These are phyloP conservation scores for Naegleria gruberi DNA, from an alignment of 208 protist genomes.

Conservation along the genomic window DNA sequence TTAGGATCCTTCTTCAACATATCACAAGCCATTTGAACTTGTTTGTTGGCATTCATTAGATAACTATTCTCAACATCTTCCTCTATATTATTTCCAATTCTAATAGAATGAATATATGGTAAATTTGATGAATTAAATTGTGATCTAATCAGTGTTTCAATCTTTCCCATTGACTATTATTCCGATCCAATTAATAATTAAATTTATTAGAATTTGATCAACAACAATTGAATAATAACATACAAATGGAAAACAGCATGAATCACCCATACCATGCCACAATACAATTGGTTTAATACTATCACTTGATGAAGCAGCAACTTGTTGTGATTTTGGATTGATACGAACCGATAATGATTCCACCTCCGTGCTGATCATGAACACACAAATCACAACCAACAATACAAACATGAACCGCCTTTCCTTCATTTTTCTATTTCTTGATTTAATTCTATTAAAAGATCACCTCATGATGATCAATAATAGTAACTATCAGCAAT, in stretches of 20 bases:
- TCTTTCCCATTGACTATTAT: conserved; percentile 25
- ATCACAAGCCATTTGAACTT: conserved; percentile 28
- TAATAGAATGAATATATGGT: conserved; percentile 15
- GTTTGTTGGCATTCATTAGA: not conserved
- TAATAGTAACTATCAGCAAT: too few species aligned
- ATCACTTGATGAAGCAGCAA: not conserved
- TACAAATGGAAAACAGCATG: conserved; percentile 28
- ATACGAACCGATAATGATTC: too few species aligned
- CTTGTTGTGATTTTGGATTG: too few species aligned
- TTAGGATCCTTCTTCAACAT: conserved; percentile 35
- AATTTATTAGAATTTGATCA: not conserved
- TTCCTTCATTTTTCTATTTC: too few species aligned
- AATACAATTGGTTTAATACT: conserved; percentile 21
- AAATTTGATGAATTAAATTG: conserved; percentile 12
- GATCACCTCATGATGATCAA: too few species aligned
- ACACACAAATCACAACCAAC: too few species aligned
- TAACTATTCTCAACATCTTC: conserved; percentile 24
- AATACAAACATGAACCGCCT: too few species aligned
- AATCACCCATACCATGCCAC: conserved; percentile 38
- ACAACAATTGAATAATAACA: not conserved
- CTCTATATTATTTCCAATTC: conserved; percentile 9
- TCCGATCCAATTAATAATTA: not conserved
- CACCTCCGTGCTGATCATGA: too few species aligned
- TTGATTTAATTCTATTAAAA: too few species aligned
- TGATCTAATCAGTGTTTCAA: conserved; percentile 19